Base-by-base conservation (phyloP, 805 yeast genomes). In the Metschnikowia dekortorum region DNA sequence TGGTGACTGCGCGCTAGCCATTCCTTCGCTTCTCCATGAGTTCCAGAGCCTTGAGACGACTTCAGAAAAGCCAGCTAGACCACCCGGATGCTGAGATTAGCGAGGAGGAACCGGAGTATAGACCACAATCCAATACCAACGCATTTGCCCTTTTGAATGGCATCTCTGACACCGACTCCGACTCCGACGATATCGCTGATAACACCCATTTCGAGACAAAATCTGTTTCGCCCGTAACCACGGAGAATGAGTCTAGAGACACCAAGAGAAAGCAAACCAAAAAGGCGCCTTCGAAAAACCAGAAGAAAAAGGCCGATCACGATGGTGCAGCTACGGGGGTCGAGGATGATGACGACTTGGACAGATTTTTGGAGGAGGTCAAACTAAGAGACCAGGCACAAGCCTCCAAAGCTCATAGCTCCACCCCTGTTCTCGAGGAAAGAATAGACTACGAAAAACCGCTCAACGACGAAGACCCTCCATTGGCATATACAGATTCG, bases 281-380 rank as follows among this genome's bases (percentile, higher is more conserved):
- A 10, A 38, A 13, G 22, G 16, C 14, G 29, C 40, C 40, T 38
- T 6, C 30, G 28, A 39, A 39, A 31, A 4, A 46, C 49, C 48
- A 37, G 56, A 18, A 60, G 57, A 41, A 53, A 54, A 18, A 61
- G 53, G 47, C 70, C 65, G 58, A 58, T 54, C 33, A 61, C 61
- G 53, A 62, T 55, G 33, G 56, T 56, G 48, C 57, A 57, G 37
- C 58, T 48, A 43, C 51, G 47, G 18, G 49, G 51, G 47, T 26
- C 51, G 35, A 57, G 2, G 67, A 75, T 51, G 85, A 82, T 55
- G 84, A 79, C 7, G 88, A 82, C 33, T 66, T 85, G 28, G 88
- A 84, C 62, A 68, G 68, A 52, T 68, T 83, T 4, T 62, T 85
- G 4, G 75, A 69, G 16, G 79, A 82, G 48, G 66, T 63, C 31